These are phyloP conservation scores for Stemphylium beticola DNA, from an alignment of 2,329 filamentous ascomycete genomes.

Conservation along the genomic window DNA sequence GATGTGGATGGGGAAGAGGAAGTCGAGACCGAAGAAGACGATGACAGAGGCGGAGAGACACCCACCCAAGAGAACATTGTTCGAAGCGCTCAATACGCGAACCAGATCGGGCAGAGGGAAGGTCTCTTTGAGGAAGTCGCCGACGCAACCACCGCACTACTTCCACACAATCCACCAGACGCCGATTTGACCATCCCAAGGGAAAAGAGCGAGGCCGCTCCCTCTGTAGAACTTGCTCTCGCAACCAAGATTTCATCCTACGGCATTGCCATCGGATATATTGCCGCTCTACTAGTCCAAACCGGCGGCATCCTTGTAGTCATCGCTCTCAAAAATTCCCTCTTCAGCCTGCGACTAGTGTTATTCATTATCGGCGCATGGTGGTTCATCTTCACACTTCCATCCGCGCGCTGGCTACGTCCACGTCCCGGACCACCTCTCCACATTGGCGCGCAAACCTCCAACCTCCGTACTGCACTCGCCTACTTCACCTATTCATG, in stretches of 20 bases:
- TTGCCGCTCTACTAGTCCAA: constrained; percentile 83
- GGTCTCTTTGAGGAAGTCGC: constrained; percentile 34
- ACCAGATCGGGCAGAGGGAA: constrained; percentile 33
- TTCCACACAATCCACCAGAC: constrained; percentile 34
- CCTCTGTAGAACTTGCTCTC: constrained; percentile 74
- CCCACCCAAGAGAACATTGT: constrained; percentile 26
- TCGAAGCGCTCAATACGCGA: constrained; percentile 36
- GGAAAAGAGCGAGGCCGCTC: constrained; percentile 35
- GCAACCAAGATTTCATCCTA: constrained; percentile 91
- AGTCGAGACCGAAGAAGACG: constrained; percentile 18
- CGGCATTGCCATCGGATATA: constrained; percentile 93
- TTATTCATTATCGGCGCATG: constrained; percentile 86
- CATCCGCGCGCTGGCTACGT: constrained; percentile 84
- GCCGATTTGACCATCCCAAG: constrained; percentile 41
- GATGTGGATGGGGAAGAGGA: constrained; percentile 36
- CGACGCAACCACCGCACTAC: constrained; percentile 47
- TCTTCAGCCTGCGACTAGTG: constrained; percentile 84
- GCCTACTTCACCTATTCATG: constrained; percentile 83
- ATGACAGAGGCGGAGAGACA: constrained; percentile 16
- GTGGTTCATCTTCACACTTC: constrained; percentile 93
- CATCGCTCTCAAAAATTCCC: constrained; percentile 66
- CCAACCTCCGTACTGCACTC: constrained; percentile 60
- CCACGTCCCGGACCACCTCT: constrained; percentile 84
- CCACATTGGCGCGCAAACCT: constrained; percentile 34
- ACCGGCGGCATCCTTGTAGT: constrained; percentile 80